Evolutionary conservation across 257 asterid genomes (phyloP).

Genomic region (Coffea canephora): DNA sequence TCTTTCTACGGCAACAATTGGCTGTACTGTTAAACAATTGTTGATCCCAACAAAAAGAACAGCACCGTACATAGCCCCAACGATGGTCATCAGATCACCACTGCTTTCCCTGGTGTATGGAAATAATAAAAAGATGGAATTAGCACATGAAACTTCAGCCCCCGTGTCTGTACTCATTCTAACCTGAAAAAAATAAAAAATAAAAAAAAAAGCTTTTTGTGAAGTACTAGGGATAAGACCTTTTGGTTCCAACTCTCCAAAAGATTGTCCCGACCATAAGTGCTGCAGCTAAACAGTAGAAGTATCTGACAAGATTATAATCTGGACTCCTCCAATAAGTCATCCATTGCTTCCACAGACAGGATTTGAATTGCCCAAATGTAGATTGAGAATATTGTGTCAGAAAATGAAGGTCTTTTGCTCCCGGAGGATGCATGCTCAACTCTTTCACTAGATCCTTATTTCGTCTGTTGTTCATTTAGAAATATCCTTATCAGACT

Average conservation of each 20-base stretch:
- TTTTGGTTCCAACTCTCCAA: conserved; percentile 65
- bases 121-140: conserved; percentile 12
- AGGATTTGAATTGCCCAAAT: conserved; percentile 57
- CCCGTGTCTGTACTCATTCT: no score
- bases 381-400: conserved; percentile 61
- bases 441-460: conserved; percentile 61
- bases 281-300: conserved; percentile 67
- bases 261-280: conserved; percentile 71
- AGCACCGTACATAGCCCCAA: conserved; percentile 76
- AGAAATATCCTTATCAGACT: not conserved
- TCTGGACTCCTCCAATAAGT: conserved; percentile 93
- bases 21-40: conserved; percentile 76
- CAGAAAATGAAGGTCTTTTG: conserved; percentile 57
- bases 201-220: no score
- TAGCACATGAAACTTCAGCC: conserved; percentile 6
- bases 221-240: conserved; percentile 18
- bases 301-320: conserved; percentile 74
- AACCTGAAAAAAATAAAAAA: no score
- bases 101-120: conserved; percentile 38
- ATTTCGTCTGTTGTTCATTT: conserved; percentile 42
- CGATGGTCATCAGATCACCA: conserved; percentile 55
- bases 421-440: conserved; percentile 53
- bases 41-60: conserved; percentile 69
- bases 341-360: conserved; percentile 87
- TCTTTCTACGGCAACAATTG: conserved; percentile 70